Evolutionary conservation across 2,329 filamentous ascomycete species (phyloP).

Genomic region (Huntiella abstrusa): DNA sequence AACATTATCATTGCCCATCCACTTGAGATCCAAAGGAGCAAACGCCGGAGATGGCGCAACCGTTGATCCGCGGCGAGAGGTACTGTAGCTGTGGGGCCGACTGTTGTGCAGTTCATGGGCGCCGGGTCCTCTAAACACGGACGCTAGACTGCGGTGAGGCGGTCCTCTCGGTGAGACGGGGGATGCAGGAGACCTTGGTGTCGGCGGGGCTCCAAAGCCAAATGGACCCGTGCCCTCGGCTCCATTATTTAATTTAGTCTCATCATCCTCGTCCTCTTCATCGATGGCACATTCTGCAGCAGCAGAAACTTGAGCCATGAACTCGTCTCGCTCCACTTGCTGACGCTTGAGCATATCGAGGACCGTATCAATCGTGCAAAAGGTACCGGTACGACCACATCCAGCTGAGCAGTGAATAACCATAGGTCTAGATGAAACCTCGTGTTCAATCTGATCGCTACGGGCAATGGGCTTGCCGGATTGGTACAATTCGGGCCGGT

Average conservation of each 20-base stretch:
- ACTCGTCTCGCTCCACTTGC: constrained; percentile 22
- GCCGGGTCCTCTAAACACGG: neutral
- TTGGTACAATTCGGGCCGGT: constrained; percentile 22
- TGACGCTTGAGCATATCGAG: constrained; percentile 95
- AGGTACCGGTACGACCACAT: constrained; percentile 87
- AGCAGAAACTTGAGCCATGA: constrained; percentile 8
- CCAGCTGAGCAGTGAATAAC: constrained; percentile 92
- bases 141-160: constrained; percentile 1
- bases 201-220: too few relatives aligned
- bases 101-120: neutral
- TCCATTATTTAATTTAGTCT: too few relatives aligned
- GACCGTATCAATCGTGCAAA: constrained; percentile 90
- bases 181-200: too few relatives aligned
- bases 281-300: constrained; percentile 15
- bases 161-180: neutral
- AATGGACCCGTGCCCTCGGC: too few relatives aligned
- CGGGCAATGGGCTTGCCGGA: constrained; percentile 18
- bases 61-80: constrained; percentile 10
- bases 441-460: constrained; percentile 39
- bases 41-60: neutral
- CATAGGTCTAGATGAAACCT: constrained; percentile 43
- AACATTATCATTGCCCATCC: constrained; percentile 49
- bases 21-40: constrained; percentile 30
- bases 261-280: too few relatives aligned
- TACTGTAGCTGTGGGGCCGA: constrained; percentile 6